Conservation (phyloP, 2,329 filamentous ascomycete genomes). For the Clarireedia hainanense region DNA sequence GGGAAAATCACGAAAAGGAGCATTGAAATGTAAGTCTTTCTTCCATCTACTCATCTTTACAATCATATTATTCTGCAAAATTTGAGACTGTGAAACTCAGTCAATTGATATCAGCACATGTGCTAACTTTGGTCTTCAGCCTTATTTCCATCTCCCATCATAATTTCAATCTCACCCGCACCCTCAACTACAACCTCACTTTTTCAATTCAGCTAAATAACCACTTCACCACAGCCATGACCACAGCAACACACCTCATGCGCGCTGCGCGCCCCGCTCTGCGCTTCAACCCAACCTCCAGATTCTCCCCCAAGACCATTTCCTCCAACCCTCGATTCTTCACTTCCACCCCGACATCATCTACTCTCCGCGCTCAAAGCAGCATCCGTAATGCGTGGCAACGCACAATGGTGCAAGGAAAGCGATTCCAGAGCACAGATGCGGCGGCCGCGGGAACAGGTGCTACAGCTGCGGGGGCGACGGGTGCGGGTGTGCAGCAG, state of each 20-base stretch:
- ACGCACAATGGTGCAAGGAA: conserved; percentile 30
- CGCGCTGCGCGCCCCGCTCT: background rate
- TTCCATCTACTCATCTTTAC: background rate
- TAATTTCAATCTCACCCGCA: background rate
- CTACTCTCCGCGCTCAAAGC: conserved; percentile 37
- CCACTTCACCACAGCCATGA: background rate
- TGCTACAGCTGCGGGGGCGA: conserved; percentile 39
- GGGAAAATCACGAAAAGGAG: too few relatives aligned
- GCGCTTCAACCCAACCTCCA: conserved; percentile 3
- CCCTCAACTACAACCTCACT: background rate
- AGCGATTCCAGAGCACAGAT: conserved; percentile 56
- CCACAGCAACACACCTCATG: background rate
- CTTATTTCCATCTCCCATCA: background rate
- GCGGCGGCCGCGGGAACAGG: conserved; percentile 34
- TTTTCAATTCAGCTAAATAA: background rate
- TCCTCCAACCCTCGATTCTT: conserved; percentile 34
- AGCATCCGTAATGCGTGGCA: conserved; percentile 14
- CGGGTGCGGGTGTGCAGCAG: conserved; percentile 17
- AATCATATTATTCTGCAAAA: too few relatives aligned
- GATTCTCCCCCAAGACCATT: background rate
- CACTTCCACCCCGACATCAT: conserved; percentile 37
- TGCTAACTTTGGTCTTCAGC: background rate
- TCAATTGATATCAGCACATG: background rate
- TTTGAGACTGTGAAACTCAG: too few relatives aligned
- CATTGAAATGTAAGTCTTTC: background rate